Percentiles rank a stretch among this genome's conserved stretches.
Conservation (phyloP, 2,329 filamentous ascomycete genomes). For the Arthrobotrys entomopaga region DNA sequence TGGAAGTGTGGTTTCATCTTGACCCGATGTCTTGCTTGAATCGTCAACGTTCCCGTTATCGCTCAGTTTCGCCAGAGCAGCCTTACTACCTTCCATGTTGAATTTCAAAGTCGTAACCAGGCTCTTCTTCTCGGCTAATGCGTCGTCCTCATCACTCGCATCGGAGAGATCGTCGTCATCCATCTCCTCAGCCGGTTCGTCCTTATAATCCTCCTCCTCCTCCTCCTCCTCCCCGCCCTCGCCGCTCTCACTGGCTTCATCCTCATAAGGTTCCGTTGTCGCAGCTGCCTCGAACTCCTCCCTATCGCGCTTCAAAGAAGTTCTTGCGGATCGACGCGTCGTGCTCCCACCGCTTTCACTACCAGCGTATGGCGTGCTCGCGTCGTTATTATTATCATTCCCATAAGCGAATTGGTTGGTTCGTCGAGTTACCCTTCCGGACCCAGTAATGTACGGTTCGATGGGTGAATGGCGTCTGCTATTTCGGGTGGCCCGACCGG, state of each 20-base stretch:
- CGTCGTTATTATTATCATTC: conserved; percentile 62
- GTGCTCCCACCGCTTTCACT: conserved; percentile 64
- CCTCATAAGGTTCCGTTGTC: conserved; percentile 67
- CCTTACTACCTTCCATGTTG: conserved; percentile 19
- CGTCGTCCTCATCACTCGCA: conserved; percentile 57
- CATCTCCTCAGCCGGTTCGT: conserved; percentile 69
- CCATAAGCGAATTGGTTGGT: conserved; percentile 72
- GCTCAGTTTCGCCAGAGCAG: conserved; percentile 23
- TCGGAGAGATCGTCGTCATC: conserved; percentile 68
- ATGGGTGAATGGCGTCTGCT: conserved; percentile 73
- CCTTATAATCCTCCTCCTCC: conserved; percentile 69
- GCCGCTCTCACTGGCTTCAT: conserved; percentile 69
- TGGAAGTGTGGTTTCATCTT: conserved; percentile 6
- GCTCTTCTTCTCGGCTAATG: conserved; percentile 30
- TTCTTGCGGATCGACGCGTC: conserved; percentile 58
- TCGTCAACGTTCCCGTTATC: conserved; percentile 3
- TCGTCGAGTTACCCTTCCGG: conserved; percentile 79
- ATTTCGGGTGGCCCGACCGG: conserved; percentile 70
- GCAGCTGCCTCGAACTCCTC: conserved; percentile 67
- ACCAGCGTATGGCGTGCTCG: conserved; percentile 65
- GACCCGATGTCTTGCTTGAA: neutral
- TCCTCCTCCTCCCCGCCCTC: conserved; percentile 65
- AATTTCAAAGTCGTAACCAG: conserved; percentile 34
- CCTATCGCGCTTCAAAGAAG: conserved; percentile 61
- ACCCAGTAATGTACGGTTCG: conserved; percentile 78